Conservation (phyloP, 495 filamentous ascomycete species). For the Baudoinia panamericana region DNA sequence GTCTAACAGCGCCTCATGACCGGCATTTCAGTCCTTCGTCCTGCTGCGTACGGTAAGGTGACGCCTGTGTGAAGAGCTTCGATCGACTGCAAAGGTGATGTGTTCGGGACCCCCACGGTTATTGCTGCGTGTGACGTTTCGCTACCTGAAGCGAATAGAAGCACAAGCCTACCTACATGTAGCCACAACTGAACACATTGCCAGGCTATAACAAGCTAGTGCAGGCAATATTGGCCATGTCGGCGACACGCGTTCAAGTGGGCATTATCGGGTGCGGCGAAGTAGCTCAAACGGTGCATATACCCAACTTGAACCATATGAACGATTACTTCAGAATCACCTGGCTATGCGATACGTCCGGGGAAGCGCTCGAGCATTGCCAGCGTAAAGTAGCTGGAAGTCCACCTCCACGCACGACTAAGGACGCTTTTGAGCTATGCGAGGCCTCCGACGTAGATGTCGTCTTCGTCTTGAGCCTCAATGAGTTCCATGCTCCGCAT, state of each 20-base stretch:
- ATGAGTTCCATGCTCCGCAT: conserved; percentile 39
- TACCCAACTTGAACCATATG: conserved; percentile 36
- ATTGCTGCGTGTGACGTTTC: too few relatives aligned
- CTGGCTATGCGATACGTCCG: conserved; percentile 34
- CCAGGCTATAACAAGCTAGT: too few relatives aligned
- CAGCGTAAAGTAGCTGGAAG: conserved; percentile 4
- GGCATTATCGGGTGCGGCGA: conserved; percentile 25
- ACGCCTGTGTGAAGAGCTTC: too few relatives aligned
- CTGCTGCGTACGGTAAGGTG: too few relatives aligned
- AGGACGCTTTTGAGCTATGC: conserved; percentile 23
- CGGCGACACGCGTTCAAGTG: not conserved
- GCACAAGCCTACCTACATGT: too few relatives aligned
- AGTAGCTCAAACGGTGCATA: conserved; percentile 38
- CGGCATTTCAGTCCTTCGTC: too few relatives aligned
- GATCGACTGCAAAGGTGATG: too few relatives aligned
- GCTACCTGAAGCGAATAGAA: too few relatives aligned
- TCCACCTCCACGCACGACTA: conserved; percentile 20
- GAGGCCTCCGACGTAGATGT: conserved; percentile 33
- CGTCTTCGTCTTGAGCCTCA: conserved; percentile 36
- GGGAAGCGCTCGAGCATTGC: conserved; percentile 18
- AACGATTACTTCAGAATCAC: conserved; percentile 29
- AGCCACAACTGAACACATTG: too few relatives aligned
- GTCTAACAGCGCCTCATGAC: too few relatives aligned
- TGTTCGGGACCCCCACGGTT: too few relatives aligned
- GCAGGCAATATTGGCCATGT: too few relatives aligned